Percentiles rank a stretch among this genome's conserved stretches.
Evolutionary conservation across 768 basidiomycete species (phyloP).

Genomic region (Tremella yokohamensis): DNA sequence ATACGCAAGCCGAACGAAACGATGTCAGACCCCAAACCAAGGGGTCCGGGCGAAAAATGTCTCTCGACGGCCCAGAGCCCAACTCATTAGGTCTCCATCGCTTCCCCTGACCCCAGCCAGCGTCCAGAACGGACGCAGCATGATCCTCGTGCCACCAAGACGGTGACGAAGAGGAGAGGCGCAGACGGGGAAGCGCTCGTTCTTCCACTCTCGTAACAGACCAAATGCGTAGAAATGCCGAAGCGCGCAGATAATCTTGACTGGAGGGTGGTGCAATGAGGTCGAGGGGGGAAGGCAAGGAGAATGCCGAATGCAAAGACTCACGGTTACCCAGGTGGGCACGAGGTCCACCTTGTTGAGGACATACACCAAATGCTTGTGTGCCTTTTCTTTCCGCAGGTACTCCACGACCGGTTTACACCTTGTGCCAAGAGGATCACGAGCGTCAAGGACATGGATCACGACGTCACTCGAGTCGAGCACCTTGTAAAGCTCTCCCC

Average conservation of each 20-base stretch:
- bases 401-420: constrained; percentile 92
- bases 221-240: constrained; percentile 35
- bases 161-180: constrained; percentile 26
- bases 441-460: constrained; percentile 89
- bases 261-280: constrained; percentile 53
- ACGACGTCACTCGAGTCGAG: constrained; percentile 98
- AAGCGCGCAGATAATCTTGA: constrained; percentile 52
- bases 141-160: constrained; percentile 16
- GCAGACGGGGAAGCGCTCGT: constrained; percentile 47
- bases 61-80: constrained; percentile 39
- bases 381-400: constrained; percentile 89
- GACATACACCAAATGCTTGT: constrained; percentile 93
- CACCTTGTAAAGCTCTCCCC: constrained; percentile 97
- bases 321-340: constrained; percentile 96
- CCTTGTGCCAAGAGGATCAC: constrained; percentile 91
- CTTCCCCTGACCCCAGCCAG: constrained; percentile 47
- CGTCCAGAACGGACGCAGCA: constrained; percentile 48
- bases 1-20: constrained; percentile 1
- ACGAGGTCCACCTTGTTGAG: constrained; percentile 99
- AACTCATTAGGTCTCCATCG: constrained; percentile 53
- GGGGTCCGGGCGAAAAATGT: constrained; percentile 42
- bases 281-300: constrained; percentile 4
- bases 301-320: constrained; percentile 48
- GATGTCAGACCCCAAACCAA: constrained; percentile 56
- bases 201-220: constrained; percentile 60